Percentiles rank a stretch among this genome's conserved stretches.
phyloP scores from a whole-genome alignment of 2,329 filamentous ascomycete genomes.

The Thermochaetoides dissita region DNA sequence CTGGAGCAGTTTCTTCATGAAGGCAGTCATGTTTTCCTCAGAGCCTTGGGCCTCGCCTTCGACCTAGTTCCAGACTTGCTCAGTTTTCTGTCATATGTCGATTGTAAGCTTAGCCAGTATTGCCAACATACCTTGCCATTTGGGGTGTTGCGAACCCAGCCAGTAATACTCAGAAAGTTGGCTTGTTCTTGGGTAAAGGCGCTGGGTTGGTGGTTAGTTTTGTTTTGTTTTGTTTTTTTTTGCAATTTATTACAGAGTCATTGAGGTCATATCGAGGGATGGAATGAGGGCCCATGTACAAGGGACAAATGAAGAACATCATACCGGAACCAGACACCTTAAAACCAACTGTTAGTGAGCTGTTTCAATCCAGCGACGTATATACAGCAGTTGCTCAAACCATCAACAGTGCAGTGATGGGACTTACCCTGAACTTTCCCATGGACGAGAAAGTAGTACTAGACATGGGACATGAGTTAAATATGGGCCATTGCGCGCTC shows the following conservation, averaged over 20 bases:
- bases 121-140: constrained; percentile 34
- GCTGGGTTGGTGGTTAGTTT: constrained; percentile 23
- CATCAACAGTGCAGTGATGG: background rate
- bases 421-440: constrained; percentile 51
- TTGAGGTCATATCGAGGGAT: background rate
- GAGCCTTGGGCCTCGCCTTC: constrained; percentile 78
- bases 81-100: background rate
- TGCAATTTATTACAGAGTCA: background rate
- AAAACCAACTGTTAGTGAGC: background rate
- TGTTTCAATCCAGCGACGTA: background rate
- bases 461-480: too few species aligned
- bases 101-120: background rate
- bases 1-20: constrained; percentile 60
- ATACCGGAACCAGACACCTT: background rate
- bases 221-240: background rate
- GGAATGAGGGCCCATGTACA: background rate
- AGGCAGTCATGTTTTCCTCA: constrained; percentile 47
- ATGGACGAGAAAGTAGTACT: constrained; percentile 52
- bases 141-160: constrained; percentile 47
- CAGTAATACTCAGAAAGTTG: constrained; percentile 35
- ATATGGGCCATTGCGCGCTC: background rate
- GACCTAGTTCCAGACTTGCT: constrained; percentile 43
- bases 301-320: background rate
- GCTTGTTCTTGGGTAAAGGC: constrained; percentile 40
- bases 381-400: background rate